Conservation (phyloP, 768 basidiomycete genomes). For the Tylopilus plumbeoviolaceoides region DNA sequence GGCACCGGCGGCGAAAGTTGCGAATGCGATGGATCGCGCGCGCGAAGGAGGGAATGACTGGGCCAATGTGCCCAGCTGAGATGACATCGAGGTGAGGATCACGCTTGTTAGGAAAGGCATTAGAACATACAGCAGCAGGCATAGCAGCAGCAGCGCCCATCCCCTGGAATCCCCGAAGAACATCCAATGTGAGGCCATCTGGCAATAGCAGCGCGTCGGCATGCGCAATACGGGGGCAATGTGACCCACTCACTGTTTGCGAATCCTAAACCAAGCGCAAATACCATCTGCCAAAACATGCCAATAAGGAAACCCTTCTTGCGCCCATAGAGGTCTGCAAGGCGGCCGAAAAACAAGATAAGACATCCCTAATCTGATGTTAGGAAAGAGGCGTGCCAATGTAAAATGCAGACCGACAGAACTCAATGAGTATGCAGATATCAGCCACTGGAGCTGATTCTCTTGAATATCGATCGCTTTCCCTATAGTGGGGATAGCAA, state of each 20-base stretch:
- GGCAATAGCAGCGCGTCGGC: neutral
- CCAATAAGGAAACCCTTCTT: conserved; percentile 66
- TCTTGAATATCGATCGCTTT: conserved; percentile 45
- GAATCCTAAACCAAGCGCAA: conserved; percentile 65
- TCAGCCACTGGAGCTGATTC: conserved; percentile 59
- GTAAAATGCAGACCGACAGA: conserved; percentile 44
- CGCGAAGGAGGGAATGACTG: conserved; percentile 67
- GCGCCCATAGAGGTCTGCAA: conserved; percentile 78
- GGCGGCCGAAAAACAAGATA: conserved; percentile 69
- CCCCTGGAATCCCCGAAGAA: conserved; percentile 77
- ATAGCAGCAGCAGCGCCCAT: conserved; percentile 74
- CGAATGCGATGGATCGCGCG: conserved; percentile 72
- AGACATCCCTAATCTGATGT: conserved; percentile 62
- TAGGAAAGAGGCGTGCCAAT: neutral
- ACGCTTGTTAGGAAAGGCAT: neutral
- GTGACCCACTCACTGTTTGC: conserved; percentile 38
- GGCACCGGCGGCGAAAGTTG: conserved; percentile 81
- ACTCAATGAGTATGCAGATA: conserved; percentile 64
- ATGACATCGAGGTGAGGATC: neutral
- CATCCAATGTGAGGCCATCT: conserved; percentile 59
- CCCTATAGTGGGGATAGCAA: conserved; percentile 52
- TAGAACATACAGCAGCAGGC: conserved; percentile 57
- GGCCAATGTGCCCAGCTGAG: conserved; percentile 76
- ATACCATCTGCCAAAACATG: conserved; percentile 46
- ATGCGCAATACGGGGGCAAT: neutral